Evolutionary conservation across 495 filamentous ascomycete species (phyloP).

Genomic region (Podospora appendiculata): DNA sequence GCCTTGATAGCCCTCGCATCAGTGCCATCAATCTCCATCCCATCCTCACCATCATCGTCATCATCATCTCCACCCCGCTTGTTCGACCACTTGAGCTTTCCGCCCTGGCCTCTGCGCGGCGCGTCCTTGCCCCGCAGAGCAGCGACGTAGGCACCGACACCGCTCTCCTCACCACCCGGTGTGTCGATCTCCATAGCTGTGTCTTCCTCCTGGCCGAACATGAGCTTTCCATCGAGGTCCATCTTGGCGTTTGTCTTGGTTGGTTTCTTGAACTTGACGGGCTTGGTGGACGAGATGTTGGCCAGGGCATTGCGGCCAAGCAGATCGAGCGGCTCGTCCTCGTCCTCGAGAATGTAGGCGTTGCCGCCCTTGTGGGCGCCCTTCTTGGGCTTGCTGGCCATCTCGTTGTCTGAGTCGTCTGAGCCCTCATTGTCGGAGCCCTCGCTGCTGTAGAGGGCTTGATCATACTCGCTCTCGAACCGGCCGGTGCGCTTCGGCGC

Average conservation of each 20-base stretch:
- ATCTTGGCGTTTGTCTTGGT: constrained; percentile 58
- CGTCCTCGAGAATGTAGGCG: constrained; percentile 85
- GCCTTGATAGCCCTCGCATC: constrained; percentile 41
- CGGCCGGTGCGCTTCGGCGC: constrained; percentile 44
- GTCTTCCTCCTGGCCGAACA: constrained; percentile 56
- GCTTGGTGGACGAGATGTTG: constrained; percentile 87
- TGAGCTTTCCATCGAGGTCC: constrained; percentile 80
- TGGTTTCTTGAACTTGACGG: constrained; percentile 49
- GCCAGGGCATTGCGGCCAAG: constrained; percentile 81
- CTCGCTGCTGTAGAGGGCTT: constrained; percentile 83
- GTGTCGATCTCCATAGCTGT: constrained; percentile 57
- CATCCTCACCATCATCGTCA: constrained; percentile 63
- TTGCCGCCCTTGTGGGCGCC: constrained; percentile 47
- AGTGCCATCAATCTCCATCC: constrained; percentile 40
- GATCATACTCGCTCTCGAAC: constrained; percentile 89
- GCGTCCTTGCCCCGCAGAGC: constrained; percentile 82
- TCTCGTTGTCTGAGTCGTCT: constrained; percentile 56
- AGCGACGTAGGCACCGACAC: constrained; percentile 85
- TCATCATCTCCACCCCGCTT: constrained; percentile 50
- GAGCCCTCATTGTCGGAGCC: constrained; percentile 43
- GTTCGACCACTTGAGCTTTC: constrained; percentile 77
- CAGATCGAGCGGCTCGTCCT: constrained; percentile 89
- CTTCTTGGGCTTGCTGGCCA: constrained; percentile 40
- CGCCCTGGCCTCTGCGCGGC: constrained; percentile 69
- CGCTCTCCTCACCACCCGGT: constrained; percentile 43